Conservation (phyloP, 352 stramenopile genomes). For the Phytophthora pini region DNA sequence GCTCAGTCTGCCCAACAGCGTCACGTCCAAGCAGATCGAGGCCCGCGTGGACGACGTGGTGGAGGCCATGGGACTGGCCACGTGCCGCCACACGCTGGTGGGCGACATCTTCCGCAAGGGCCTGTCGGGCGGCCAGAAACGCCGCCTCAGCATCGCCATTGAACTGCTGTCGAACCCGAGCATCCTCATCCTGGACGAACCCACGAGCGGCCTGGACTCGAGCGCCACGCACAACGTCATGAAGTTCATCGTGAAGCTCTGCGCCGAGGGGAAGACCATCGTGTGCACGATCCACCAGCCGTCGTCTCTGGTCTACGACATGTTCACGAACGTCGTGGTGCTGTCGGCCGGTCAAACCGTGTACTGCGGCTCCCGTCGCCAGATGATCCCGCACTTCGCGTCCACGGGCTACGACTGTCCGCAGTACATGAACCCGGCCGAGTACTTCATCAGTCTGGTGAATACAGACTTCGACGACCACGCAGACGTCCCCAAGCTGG, state of each 20-base stretch:
- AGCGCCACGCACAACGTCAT: constrained; percentile 7
- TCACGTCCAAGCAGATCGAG: constrained; percentile 36
- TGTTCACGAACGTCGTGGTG: constrained; percentile 19
- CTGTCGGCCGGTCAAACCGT: too few relatives aligned
- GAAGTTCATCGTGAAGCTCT: constrained; percentile 18
- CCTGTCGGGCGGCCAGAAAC: constrained; percentile 80
- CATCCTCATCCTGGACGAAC: constrained; percentile 86
- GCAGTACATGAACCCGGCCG: too few relatives aligned
- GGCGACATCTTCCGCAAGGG: constrained; percentile 82
- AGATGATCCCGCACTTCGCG: too few relatives aligned
- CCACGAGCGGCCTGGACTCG: constrained; percentile 59
- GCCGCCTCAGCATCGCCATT: constrained; percentile 78
- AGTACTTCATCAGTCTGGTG: too few relatives aligned
- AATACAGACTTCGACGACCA: constrained; percentile 29
- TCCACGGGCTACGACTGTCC: too few relatives aligned
- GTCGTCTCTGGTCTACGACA: constrained; percentile 51
- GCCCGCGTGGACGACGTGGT: constrained; percentile 53
- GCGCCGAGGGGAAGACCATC: constrained; percentile 46
- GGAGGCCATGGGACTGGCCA: constrained; percentile 60
- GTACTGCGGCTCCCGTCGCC: too few relatives aligned
- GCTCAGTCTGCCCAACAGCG: constrained; percentile 53
- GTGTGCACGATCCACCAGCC: constrained; percentile 94
- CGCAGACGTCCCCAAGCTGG: constrained; percentile 34
- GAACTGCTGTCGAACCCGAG: constrained; percentile 76
- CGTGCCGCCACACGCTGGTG: constrained; percentile 62